Conservation (phyloP, 352 stramenopile species). For the Globisporangium nunn region DNA sequence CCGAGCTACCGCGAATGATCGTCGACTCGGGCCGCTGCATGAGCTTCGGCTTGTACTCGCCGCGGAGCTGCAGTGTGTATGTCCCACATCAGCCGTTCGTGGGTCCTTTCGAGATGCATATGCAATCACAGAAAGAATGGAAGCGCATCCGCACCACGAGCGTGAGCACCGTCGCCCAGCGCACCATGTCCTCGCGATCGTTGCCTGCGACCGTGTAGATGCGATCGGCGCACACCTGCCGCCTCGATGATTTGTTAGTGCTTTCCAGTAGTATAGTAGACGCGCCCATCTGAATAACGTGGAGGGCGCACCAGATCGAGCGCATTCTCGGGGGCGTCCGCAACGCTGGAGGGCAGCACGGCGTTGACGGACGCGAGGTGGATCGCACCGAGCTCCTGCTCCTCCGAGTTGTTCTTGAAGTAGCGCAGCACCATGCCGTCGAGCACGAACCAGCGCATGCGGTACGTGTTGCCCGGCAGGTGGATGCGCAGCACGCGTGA, state of each 20-base stretch:
- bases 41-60: slow-evolving; percentile 86
- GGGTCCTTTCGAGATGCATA: too few species aligned
- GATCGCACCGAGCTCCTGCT: slow-evolving; percentile 85
- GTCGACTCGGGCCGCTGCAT: slow-evolving; percentile 82
- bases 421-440: slow-evolving; percentile 87
- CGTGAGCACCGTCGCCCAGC: slow-evolving; percentile 83
- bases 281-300: too few species aligned
- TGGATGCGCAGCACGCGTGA: slow-evolving; percentile 72
- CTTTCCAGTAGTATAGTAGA: background rate
- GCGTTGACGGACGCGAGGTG: slow-evolving; percentile 84
- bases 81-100: background rate
- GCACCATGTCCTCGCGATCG: slow-evolving; percentile 85
- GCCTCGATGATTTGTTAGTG: background rate
- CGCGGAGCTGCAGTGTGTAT: slow-evolving; percentile 37
- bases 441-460: slow-evolving; percentile 82
- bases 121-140: background rate
- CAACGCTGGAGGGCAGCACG: slow-evolving; percentile 83
- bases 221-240: slow-evolving; percentile 73
- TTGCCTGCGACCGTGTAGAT: slow-evolving; percentile 86
- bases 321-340: slow-evolving; percentile 75
- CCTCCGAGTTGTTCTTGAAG: slow-evolving; percentile 83
- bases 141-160: slow-evolving; percentile 45
- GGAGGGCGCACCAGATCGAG: slow-evolving; percentile 52
- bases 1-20: slow-evolving; percentile 81
- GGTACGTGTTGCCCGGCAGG: slow-evolving; percentile 72